These are phyloP conservation scores for Sphenostylis stenocarpa DNA, from an alignment of 306 rosid species.

Conservation along the genomic window DNA sequence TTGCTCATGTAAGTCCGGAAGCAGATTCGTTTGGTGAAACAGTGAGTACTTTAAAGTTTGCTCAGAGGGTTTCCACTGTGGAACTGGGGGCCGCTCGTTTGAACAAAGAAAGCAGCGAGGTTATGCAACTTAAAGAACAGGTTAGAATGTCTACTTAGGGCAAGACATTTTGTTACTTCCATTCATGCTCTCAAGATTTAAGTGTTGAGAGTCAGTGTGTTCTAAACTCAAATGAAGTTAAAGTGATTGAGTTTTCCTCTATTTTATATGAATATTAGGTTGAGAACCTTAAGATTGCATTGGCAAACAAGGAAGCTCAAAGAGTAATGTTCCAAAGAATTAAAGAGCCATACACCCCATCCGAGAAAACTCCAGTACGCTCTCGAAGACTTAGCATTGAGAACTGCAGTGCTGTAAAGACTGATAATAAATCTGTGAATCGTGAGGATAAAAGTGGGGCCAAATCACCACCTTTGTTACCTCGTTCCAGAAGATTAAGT, in stretches of 20 bases:
- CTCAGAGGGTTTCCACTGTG: slow-evolving; percentile 85
- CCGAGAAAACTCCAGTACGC: slow-evolving; percentile 63
- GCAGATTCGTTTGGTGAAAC: slow-evolving; percentile 88
- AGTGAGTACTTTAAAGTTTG: slow-evolving; percentile 82
- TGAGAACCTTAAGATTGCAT: slow-evolving; percentile 74
- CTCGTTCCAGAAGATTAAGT: slow-evolving; percentile 68
- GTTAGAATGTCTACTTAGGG: slow-evolving; percentile 36
- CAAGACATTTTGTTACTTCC: not conserved
- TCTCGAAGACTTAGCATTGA: slow-evolving; percentile 77
- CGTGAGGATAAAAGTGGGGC: slow-evolving; percentile 46
- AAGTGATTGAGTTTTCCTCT: not conserved
- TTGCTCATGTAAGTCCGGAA: slow-evolving; percentile 95
- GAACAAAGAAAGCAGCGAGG: slow-evolving; percentile 79
- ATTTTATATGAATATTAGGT: slow-evolving; percentile 46
- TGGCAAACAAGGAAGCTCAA: slow-evolving; percentile 66
- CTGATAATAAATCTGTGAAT: slow-evolving; percentile 43
- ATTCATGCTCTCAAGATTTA: not conserved
- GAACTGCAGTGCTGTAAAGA: slow-evolving; percentile 50
- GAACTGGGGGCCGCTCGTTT: slow-evolving; percentile 84
- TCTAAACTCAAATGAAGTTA: slow-evolving; percentile 5
- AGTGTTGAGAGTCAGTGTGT: not conserved
- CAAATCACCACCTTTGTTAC: slow-evolving; percentile 55
- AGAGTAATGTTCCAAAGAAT: slow-evolving; percentile 35
- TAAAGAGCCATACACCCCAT: slow-evolving; percentile 47
- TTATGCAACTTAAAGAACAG: slow-evolving; percentile 84